Conservation (phyloP, 352 stramenopile species). For the Phytophthora vignae region DNA sequence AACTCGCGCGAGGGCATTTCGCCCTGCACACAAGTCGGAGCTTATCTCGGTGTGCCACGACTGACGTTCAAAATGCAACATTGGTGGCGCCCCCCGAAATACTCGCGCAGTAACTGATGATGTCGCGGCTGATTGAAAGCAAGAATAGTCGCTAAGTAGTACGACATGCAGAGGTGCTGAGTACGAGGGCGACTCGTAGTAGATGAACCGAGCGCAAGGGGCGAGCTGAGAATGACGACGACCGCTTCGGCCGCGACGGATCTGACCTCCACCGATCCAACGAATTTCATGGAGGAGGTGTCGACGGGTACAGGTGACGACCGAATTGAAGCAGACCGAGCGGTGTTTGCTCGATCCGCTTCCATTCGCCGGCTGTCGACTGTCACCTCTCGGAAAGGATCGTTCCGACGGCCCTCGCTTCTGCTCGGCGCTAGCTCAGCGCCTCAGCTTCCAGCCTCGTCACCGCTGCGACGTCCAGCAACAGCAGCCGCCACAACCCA, state of each 20-base stretch:
- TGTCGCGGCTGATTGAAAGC: constrained; percentile 3
- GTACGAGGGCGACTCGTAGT: constrained; percentile 7
- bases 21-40: background rate
- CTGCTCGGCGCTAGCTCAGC: constrained; percentile 15
- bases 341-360: constrained; percentile 50
- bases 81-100: constrained; percentile 18
- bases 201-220: constrained; percentile 8
- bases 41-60: constrained; percentile 7
- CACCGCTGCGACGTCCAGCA: constrained; percentile 43
- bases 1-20: constrained; percentile 39
- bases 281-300: constrained; percentile 8
- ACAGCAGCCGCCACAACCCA: constrained; percentile 55
- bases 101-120: constrained; percentile 28
- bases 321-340: constrained; percentile 37
- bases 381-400: constrained; percentile 19
- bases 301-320: constrained; percentile 25
- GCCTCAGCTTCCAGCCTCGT: constrained; percentile 19
- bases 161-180: constrained; percentile 8
- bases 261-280: constrained; percentile 5
- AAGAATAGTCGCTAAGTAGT: constrained; percentile 24
- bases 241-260: constrained; percentile 6
- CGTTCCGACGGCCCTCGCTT: constrained; percentile 15
- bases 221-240: constrained; percentile 8
- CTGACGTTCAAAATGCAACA: background rate
- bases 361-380: constrained; percentile 46